These are phyloP conservation scores for Tetradesmus lagerheimii DNA, from an alignment of 139 green algal species.

Conservation along the genomic window DNA sequence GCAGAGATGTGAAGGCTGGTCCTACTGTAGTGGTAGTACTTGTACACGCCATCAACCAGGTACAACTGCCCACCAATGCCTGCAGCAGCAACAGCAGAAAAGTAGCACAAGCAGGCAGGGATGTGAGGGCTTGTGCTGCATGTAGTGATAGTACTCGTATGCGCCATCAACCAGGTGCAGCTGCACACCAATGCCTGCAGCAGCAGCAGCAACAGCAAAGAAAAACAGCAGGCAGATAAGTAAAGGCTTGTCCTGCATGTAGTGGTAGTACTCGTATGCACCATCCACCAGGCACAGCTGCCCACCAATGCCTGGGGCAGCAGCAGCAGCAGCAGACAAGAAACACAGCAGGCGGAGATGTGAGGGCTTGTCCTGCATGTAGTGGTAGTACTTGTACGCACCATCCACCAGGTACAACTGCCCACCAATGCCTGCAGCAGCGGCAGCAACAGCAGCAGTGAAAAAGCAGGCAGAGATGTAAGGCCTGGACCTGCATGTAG, in stretches of 20 bases:
- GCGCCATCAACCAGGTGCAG: no score
- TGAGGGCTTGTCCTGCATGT: conserved; percentile 80
- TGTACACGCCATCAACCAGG: no score
- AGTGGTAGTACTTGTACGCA: conserved; percentile 95
- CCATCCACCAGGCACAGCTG: conserved; percentile 79
- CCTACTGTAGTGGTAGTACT: no score
- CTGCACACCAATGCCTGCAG: no score
- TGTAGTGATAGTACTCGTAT: no score
- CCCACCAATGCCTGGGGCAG: conserved; percentile 57
- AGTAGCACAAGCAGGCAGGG: no score
- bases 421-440: conserved; percentile 57
- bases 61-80: no score
- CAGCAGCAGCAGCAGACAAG: background rate
- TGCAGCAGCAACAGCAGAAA: no score
- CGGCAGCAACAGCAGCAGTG: background rate
- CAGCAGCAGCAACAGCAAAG: no score
- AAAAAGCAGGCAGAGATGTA: no score
- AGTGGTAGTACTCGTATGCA: conserved; percentile 96
- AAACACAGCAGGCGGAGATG: conserved; percentile 39
- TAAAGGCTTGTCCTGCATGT: conserved; percentile 97
- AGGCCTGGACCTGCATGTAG: conserved; percentile 94
- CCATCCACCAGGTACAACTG: conserved; percentile 76
- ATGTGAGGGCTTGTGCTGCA: no score
- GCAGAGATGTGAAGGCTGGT: conserved; percentile 40
- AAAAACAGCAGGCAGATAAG: no score